These are phyloP conservation scores for Penicillium carneum DNA, from an alignment of 2,329 filamentous ascomycete genomes.

Conservation along the genomic window DNA sequence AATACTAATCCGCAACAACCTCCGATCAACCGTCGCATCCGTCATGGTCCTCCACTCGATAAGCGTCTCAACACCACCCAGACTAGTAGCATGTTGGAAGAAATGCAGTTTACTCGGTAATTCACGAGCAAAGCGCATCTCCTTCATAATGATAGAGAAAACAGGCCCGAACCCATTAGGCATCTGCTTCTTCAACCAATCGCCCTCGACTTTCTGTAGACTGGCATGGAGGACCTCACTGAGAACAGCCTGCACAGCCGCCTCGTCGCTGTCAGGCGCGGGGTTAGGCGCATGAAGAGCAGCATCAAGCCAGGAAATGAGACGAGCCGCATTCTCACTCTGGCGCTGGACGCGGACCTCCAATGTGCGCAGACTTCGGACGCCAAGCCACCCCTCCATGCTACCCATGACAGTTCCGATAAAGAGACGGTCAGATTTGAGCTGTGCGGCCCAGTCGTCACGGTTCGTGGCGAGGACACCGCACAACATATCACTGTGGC, in stretches of 20 bases:
- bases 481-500: slow-evolving; percentile 91
- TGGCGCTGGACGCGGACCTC: slow-evolving; percentile 82
- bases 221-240: slow-evolving; percentile 76
- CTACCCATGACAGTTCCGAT: slow-evolving; percentile 86
- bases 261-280: slow-evolving; percentile 51
- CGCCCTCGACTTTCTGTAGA: slow-evolving; percentile 71
- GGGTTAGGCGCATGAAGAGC: slow-evolving; percentile 55
- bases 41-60: slow-evolving; percentile 96
- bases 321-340: slow-evolving; percentile 69
- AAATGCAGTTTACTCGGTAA: slow-evolving; percentile 80
- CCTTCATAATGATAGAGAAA: slow-evolving; percentile 75
- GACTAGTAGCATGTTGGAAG: slow-evolving; percentile 92
- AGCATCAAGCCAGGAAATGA: slow-evolving; percentile 75
- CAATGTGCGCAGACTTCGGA: slow-evolving; percentile 83
- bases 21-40: slow-evolving; percentile 74
- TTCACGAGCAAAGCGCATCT: slow-evolving; percentile 66
- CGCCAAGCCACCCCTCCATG: slow-evolving; percentile 89
- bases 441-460: slow-evolving; percentile 64
- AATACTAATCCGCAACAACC: slow-evolving; percentile 79
- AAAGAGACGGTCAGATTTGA: slow-evolving; percentile 74
- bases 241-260: slow-evolving; percentile 63
- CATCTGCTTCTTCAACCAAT: slow-evolving; percentile 88
- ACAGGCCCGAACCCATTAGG: slow-evolving; percentile 88
- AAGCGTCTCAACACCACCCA: slow-evolving; percentile 92
- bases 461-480: slow-evolving; percentile 75